Conservation (phyloP, 2,329 filamentous ascomycete species). For the Hymenoscyphus salicellus region DNA sequence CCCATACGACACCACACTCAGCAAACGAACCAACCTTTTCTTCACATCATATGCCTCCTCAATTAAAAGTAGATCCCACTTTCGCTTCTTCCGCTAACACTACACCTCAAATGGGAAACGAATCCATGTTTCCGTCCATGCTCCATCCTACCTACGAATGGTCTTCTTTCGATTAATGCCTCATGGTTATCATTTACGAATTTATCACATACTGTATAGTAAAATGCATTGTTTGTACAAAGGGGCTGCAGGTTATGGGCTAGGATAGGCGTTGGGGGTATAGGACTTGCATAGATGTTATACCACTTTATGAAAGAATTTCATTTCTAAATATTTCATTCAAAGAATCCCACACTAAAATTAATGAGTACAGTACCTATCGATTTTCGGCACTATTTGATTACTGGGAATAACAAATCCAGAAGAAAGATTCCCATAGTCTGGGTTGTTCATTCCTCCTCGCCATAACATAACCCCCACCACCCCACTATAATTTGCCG, state of each 20-base stretch:
- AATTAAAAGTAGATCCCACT: background rate
- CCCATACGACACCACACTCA: constrained; percentile 8
- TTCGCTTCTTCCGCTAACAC: constrained; percentile 3
- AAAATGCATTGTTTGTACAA: background rate
- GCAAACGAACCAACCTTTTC: constrained; percentile 4
- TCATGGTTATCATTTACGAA: background rate
- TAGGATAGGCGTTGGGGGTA: background rate
- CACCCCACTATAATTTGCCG: no score
- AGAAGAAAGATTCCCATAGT: no score
- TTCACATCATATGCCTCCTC: background rate
- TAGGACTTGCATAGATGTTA: background rate
- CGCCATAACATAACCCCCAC: no score
- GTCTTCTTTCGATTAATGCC: background rate
- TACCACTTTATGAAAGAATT: background rate
- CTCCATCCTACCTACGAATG: background rate
- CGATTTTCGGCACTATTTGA: no score
- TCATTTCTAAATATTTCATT: background rate
- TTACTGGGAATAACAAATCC: no score
- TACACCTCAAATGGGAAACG: background rate
- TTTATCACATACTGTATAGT: background rate
- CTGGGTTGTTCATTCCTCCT: no score
- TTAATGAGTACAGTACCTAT: no score
- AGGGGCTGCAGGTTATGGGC: background rate
- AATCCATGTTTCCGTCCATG: background rate
- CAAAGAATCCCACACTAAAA: no score